Evolutionary conservation across 2,329 filamentous ascomycete species (phyloP), one percentile per base, ranked within the genome.

Genomic region (Diaporthe helianthi): DNA sequence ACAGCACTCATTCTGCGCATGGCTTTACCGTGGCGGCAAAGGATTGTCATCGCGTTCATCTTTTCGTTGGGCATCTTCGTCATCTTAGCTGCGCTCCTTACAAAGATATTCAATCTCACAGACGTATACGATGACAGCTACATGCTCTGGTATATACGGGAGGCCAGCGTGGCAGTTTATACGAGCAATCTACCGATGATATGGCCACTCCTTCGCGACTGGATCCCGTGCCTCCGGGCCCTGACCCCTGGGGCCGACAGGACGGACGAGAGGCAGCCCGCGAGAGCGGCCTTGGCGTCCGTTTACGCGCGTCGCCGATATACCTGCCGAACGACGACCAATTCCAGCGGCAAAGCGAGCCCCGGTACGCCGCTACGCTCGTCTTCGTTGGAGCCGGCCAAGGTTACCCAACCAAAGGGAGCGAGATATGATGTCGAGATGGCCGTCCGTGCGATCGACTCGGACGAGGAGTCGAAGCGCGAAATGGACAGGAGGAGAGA

Each of bases 131-230:
- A 74, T 63, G 76, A 76, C 7, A 55, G 64, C 51, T 83, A 83
- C 73, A 79, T 83, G 79, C 75, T 83, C 22, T 88, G 86, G 85
- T 87, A 87, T 74, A 80, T 83, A 24, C 80, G 85, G 67, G 85
- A 88, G 79, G 83, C 84, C 12, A 82, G 79, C 31, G 84, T 85
- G 2, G 85, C 84, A 9, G 79, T 87, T 6, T 83, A 83, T 70
- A 84, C 87, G 12, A 80, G 84, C 71, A 88, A 87, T 73, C 76
- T 87, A 3, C 85, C 85, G 0, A 79, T 83, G 58, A 82, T 86
- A 66, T 88, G 85, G 84, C 81, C 84, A 1, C 79, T 87, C 17
- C 74, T 87, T 53, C 80, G 83, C 33, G 55, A 64, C 24, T 55
- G 58, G 55, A 55, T 69, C 61, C 58, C 58, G 1, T 63, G 58